phyloP scores from a whole-genome alignment of 1,139 yeast genomes.

The Pichia norvegensis region DNA sequence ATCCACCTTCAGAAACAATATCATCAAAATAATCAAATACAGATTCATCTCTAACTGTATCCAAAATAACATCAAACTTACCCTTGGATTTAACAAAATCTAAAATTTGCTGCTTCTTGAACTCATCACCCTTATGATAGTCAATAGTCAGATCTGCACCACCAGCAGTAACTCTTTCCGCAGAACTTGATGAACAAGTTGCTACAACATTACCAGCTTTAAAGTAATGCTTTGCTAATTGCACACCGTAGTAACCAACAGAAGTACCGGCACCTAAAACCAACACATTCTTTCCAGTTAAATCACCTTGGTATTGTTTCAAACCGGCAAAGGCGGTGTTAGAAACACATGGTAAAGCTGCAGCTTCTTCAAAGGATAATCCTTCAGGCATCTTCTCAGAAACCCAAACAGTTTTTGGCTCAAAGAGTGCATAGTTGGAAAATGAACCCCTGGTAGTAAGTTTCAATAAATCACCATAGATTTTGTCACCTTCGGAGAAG shows the following conservation, averaged over 20 bases:
- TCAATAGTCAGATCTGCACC: slow-evolving; percentile 22
- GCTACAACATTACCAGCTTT: slow-evolving; percentile 36
- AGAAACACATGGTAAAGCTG: slow-evolving; percentile 49
- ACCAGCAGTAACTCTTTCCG: slow-evolving; percentile 8
- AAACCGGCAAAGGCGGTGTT: slow-evolving; percentile 22
- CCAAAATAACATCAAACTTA: slow-evolving; percentile 35
- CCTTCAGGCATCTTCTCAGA: slow-evolving; percentile 41
- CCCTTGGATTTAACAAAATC: slow-evolving; percentile 31
- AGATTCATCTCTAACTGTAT: slow-evolving; percentile 20
- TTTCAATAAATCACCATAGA: slow-evolving; percentile 47
- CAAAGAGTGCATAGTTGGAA: slow-evolving; percentile 41
- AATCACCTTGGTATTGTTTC: slow-evolving; percentile 25
- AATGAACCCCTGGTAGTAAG: slow-evolving; percentile 44
- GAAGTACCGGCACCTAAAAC: slow-evolving; percentile 69
- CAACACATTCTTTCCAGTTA: slow-evolving; percentile 32
- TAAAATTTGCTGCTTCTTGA: slow-evolving; percentile 29
- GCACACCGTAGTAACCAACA: slow-evolving; percentile 59
- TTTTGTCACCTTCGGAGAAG: slow-evolving; percentile 49
- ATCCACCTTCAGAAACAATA: slow-evolving; percentile 25
- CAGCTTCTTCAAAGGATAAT: slow-evolving; percentile 47
- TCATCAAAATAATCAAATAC: slow-evolving; percentile 13
- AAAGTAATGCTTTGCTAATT: slow-evolving; percentile 44
- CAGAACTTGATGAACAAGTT: slow-evolving; percentile 33
- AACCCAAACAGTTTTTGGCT: slow-evolving; percentile 29
- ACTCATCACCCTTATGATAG: slow-evolving; percentile 25